Conservation (phyloP, 2,329 filamentous ascomycete genomes). For the Botrytis paeoniae region DNA sequence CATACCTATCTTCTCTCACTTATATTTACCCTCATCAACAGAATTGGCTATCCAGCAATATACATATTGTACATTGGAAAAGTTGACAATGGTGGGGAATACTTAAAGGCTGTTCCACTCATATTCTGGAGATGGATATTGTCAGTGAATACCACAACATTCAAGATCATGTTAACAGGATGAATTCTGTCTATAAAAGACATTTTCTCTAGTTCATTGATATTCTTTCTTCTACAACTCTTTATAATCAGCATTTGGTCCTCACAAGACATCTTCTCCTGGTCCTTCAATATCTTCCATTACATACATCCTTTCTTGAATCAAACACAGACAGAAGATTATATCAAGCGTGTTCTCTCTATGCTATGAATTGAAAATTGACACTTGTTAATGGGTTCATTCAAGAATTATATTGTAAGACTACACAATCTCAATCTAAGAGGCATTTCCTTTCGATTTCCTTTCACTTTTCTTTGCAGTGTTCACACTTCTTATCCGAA, state of each 20-base stretch:
- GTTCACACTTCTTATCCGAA: background rate
- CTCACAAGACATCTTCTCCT: background rate
- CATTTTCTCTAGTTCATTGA: rapidly evolving
- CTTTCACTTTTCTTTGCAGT: too few relatives aligned
- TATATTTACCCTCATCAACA: too few relatives aligned
- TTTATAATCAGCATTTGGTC: background rate
- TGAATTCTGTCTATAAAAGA: background rate
- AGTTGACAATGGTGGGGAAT: background rate
- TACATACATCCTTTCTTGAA: background rate
- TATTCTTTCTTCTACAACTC: background rate
- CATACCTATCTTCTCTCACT: background rate
- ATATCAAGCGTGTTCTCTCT: background rate
- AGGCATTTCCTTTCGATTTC: background rate
- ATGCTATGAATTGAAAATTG: too few relatives aligned
- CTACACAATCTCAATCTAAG: too few relatives aligned
- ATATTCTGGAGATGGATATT: too few relatives aligned
- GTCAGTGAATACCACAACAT: background rate
- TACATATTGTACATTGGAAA: background rate
- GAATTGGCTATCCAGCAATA: background rate
- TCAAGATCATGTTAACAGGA: background rate
- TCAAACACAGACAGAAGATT: background rate
- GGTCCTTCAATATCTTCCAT: background rate
- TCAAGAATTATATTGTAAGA: background rate
- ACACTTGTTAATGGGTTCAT: too few relatives aligned
- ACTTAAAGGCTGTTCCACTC: background rate